Conservation (phyloP, 2,329 filamentous ascomycete species). For the Rhinocladiella mackenziei region DNA sequence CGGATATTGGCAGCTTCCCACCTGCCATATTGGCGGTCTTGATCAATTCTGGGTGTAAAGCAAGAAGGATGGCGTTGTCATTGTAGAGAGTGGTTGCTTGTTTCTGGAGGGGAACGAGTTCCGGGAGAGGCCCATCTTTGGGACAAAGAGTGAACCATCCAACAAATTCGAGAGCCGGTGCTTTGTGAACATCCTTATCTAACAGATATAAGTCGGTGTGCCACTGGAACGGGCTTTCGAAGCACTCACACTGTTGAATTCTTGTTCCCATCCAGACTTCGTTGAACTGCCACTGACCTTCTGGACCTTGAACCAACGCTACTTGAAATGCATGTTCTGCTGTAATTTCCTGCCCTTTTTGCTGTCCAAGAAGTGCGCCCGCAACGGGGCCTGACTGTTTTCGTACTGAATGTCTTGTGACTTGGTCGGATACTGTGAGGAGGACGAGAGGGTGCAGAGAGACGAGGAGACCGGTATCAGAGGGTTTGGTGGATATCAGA, state of each 20-base stretch:
- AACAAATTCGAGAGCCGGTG: slow-evolving; percentile 76
- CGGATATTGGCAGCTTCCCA: slow-evolving; percentile 79
- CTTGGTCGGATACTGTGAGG: slow-evolving; percentile 93
- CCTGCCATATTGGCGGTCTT: slow-evolving; percentile 53
- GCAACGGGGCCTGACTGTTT: slow-evolving; percentile 70
- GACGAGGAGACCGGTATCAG: slow-evolving; percentile 71
- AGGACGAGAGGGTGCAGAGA: slow-evolving; percentile 90
- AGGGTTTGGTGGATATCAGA: slow-evolving; percentile 63
- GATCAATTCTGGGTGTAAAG: slow-evolving; percentile 69
- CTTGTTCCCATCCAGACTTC: slow-evolving; percentile 69
- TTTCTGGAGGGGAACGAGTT: slow-evolving; percentile 69
- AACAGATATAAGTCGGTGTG: slow-evolving; percentile 15
- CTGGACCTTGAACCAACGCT: slow-evolving; percentile 49
- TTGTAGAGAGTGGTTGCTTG: slow-evolving; percentile 65
- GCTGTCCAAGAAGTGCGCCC: slow-evolving; percentile 84
- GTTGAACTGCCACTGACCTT: slow-evolving; percentile 61
- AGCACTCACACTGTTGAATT: slow-evolving; percentile 72
- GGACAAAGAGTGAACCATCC: slow-evolving; percentile 86
- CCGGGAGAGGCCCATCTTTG: slow-evolving; percentile 62
- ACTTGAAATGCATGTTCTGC: slow-evolving; percentile 92
- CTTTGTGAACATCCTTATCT: slow-evolving; percentile 89
- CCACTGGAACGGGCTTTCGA: neutral
- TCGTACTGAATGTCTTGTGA: slow-evolving; percentile 82
- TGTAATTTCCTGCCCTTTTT: slow-evolving; percentile 84
- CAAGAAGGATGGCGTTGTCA: slow-evolving; percentile 82